A percentile compares a stretch with the other conserved stretches of the same genome.
Evolutionary conservation across 352 stramenopile genomes (phyloP).

Genomic region (Globisporangium acanthophoron): DNA sequence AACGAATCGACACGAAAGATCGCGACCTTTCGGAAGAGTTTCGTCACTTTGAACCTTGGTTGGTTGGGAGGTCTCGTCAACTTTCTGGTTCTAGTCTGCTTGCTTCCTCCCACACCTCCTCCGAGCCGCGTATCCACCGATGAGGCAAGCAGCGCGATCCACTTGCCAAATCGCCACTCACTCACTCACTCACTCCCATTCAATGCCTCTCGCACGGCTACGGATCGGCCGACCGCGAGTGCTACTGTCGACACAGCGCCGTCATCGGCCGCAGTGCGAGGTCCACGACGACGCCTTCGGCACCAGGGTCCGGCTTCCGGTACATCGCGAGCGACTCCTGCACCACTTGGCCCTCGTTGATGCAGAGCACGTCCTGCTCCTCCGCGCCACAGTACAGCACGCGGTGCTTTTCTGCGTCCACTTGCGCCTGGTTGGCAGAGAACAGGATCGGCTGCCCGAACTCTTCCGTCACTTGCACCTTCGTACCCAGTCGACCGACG

Average conservation of each 20-base stretch:
- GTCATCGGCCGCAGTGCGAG: conserved; percentile 61
- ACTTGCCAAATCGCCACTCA: too few species aligned
- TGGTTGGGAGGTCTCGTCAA: too few species aligned
- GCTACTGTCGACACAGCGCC: conserved; percentile 50
- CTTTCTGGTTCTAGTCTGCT: too few species aligned
- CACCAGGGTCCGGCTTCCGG: conserved; percentile 60
- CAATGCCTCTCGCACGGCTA: neutral
- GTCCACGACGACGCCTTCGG: conserved; percentile 70
- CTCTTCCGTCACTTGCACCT: conserved; percentile 44
- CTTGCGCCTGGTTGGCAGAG: conserved; percentile 50
- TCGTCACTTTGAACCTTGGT: too few species aligned
- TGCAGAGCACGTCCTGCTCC: conserved; percentile 86
- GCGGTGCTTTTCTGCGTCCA: conserved; percentile 60
- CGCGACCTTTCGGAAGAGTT: too few species aligned
- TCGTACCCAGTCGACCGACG: conserved; percentile 24
- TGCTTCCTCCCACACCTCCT: too few species aligned
- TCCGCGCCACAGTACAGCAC: conserved; percentile 68
- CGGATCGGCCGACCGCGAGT: neutral
- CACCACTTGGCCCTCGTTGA: conserved; percentile 88
- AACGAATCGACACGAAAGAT: too few species aligned
- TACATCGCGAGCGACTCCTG: conserved; percentile 81
- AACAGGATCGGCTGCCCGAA: conserved; percentile 85
- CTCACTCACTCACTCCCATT: neutral
- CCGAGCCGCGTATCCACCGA: neutral
- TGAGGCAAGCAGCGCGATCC: neutral